These are phyloP conservation scores for Gnomoniopsis sp. DNA, from an alignment of 2,329 filamentous ascomycete species.

Conservation along the genomic window DNA sequence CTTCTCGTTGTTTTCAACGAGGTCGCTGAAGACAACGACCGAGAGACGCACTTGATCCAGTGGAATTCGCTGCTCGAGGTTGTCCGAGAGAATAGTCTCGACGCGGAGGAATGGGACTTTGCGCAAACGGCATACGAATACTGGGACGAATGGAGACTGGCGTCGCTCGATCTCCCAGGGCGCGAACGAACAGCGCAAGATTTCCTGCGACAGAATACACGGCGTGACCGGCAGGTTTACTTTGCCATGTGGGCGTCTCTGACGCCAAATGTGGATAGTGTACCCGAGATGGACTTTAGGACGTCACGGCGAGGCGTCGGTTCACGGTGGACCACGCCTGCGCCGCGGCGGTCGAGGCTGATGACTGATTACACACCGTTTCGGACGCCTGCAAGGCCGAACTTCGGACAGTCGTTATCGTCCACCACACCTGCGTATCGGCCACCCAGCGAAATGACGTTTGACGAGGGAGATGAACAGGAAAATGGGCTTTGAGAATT, in stretches of 20 bases:
- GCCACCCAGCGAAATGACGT: constrained; percentile 15
- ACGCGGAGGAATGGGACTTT: constrained; percentile 25
- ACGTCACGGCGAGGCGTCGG: constrained; percentile 14
- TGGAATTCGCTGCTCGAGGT: constrained; percentile 23
- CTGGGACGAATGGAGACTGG: constrained; percentile 26
- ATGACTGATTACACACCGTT: constrained; percentile 16
- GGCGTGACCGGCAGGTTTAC: constrained; percentile 20
- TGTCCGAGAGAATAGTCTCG: constrained; percentile 20
- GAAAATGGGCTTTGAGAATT: not conserved
- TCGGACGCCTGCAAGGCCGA: constrained; percentile 14
- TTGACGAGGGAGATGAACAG: constrained; percentile 13
- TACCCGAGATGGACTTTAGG: constrained; percentile 18
- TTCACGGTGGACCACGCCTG: constrained; percentile 16
- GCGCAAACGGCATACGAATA: constrained; percentile 20
- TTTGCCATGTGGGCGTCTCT: constrained; percentile 25
- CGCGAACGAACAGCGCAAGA: constrained; percentile 22
- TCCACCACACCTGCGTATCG: constrained; percentile 17
- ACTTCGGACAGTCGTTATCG: constrained; percentile 10
- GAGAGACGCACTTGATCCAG: constrained; percentile 24
- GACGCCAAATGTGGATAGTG: constrained; percentile 20
- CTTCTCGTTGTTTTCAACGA: constrained; percentile 19
- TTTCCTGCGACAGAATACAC: constrained; percentile 23
- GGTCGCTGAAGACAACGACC: constrained; percentile 25
- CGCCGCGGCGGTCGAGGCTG: constrained; percentile 11
- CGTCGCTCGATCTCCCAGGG: constrained; percentile 22